Conservation (phyloP, 108 stramenopile genomes). For the Nannochloropsis gaditana region DNA sequence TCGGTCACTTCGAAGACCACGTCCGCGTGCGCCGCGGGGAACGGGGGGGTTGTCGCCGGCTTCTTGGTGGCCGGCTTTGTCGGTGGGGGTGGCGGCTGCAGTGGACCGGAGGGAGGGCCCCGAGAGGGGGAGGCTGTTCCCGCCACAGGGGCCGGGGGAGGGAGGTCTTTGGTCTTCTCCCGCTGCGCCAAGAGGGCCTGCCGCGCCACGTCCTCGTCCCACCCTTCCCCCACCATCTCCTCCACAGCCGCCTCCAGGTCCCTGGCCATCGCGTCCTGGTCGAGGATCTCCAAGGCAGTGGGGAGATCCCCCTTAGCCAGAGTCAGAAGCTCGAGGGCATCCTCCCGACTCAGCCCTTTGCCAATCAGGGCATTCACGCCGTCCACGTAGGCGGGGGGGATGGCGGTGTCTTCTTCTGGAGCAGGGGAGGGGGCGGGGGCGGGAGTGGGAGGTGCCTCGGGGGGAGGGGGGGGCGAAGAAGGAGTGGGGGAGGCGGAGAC, state of each 20-base stretch:
- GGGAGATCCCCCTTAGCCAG: slow-evolving; percentile 27
- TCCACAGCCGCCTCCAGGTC: slow-evolving; percentile 3
- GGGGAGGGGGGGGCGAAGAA: background rate
- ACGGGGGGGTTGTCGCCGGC: slow-evolving; percentile 24
- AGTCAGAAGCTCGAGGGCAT: background rate
- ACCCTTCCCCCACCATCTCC: slow-evolving; percentile 45
- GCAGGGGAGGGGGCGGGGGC: background rate
- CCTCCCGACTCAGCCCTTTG: background rate
- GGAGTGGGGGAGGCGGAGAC: background rate
- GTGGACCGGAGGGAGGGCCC: too few relatives aligned
- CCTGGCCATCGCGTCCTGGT: background rate
- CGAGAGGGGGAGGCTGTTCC: background rate
- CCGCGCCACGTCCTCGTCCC: slow-evolving; percentile 53
- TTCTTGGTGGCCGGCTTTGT: background rate
- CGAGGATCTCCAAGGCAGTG: slow-evolving; percentile 25
- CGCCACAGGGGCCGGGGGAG: background rate
- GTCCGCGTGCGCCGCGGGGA: slow-evolving; percentile 38
- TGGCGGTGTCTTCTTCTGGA: slow-evolving; percentile 23
- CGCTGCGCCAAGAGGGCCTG: slow-evolving; percentile 49
- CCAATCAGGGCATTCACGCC: slow-evolving; percentile 25
- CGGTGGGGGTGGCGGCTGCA: background rate
- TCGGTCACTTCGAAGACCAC: slow-evolving; percentile 53
- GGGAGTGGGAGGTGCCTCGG: background rate
- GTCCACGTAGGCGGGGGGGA: slow-evolving; percentile 24
- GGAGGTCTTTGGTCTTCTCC: slow-evolving; percentile 40